These are phyloP conservation scores for Echria macrotheca DNA, from an alignment of 495 filamentous ascomycete species.

Conservation along the genomic window DNA sequence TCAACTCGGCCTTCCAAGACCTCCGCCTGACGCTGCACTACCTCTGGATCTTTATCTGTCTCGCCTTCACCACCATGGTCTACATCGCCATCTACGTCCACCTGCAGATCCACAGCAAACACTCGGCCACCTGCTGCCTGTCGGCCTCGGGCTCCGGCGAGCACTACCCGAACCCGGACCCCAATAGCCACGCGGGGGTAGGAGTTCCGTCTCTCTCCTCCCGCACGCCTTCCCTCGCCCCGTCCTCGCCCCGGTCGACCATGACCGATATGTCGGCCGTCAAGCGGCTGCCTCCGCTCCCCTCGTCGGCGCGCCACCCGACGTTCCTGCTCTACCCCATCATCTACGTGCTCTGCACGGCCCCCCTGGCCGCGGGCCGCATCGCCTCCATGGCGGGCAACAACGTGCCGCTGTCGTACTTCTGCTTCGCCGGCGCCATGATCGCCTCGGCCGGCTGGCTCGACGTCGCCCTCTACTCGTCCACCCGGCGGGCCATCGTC, in stretches of 20 bases:
- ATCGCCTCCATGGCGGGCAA: constrained; percentile 57
- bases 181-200: constrained; percentile 4
- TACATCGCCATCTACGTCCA: constrained; percentile 61
- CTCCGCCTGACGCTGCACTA: constrained; percentile 71
- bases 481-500: constrained; percentile 55
- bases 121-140: constrained; percentile 35
- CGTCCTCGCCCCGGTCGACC: constrained; percentile 14
- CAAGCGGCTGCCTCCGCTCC: constrained; percentile 21
- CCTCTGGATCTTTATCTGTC: constrained; percentile 69
- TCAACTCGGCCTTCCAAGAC: constrained; percentile 52
- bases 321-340: constrained; percentile 71
- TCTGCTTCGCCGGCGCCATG: constrained; percentile 62
- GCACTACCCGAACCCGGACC: constrained; percentile 18
- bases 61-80: constrained; percentile 58
- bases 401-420: constrained; percentile 52
- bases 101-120: constrained; percentile 45
- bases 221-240: constrained; percentile 7
- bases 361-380: constrained; percentile 64
- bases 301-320: constrained; percentile 43
- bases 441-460: constrained; percentile 69
- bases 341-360: constrained; percentile 64
- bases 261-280: constrained; percentile 11
- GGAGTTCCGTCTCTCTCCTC: too few relatives aligned
- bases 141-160: neutral
- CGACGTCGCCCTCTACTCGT: constrained; percentile 64